Evolutionary conservation across 108 stramenopile species (phyloP).

Genomic region (Parietichytrium sp.): DNA sequence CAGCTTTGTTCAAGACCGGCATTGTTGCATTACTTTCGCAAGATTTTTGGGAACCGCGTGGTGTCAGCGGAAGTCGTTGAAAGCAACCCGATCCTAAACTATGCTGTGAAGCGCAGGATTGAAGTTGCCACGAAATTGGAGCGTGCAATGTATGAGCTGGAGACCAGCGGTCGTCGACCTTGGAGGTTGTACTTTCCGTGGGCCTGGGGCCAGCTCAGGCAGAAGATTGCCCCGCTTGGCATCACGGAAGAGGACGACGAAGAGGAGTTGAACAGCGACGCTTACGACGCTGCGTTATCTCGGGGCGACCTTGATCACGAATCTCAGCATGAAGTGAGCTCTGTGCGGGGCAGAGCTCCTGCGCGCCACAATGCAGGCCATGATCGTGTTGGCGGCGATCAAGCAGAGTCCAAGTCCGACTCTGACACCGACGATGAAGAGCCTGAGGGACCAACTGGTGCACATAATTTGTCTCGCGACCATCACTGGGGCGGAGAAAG

Average conservation of each 20-base stretch:
- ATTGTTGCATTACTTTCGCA: slow-evolving; percentile 24
- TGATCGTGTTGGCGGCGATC: too few relatives aligned
- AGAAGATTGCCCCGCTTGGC: slow-evolving; percentile 23
- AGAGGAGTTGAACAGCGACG: too few relatives aligned
- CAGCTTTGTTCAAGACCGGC: neutral
- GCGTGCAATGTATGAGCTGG: slow-evolving; percentile 1
- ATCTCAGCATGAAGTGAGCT: too few relatives aligned
- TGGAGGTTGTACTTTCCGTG: slow-evolving; percentile 34
- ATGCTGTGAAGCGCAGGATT: neutral
- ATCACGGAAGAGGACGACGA: neutral
- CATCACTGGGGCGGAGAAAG: too few relatives aligned
- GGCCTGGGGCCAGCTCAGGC: slow-evolving; percentile 15
- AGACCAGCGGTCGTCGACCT: neutral
- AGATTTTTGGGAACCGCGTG: slow-evolving; percentile 35
- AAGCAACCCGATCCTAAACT: slow-evolving; percentile 37
- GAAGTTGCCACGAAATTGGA: neutral
- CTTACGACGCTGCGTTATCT: neutral
- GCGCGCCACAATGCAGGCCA: too few relatives aligned
- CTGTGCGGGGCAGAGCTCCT: too few relatives aligned
- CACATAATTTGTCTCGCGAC: too few relatives aligned
- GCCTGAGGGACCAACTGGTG: too few relatives aligned
- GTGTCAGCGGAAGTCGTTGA: neutral
- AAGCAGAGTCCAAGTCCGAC: too few relatives aligned
- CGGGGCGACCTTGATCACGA: too few relatives aligned
- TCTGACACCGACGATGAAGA: too few relatives aligned